Conservation (phyloP, 129 eudicot species). For the Dittrichia graveolens region DNA sequence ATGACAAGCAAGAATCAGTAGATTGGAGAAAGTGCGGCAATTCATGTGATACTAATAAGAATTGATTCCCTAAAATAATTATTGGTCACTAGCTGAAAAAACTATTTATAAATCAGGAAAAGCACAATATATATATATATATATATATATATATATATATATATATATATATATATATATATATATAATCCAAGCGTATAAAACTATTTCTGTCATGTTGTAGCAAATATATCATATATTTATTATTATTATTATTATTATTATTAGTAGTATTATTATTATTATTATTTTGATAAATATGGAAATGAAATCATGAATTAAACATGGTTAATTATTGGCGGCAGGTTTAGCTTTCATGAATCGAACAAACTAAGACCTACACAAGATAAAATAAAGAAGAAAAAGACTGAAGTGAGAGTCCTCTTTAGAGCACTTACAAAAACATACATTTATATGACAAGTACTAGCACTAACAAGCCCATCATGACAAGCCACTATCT, state of each 20-base stretch:
- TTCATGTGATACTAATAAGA: constrained; percentile 25
- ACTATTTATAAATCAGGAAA: constrained; percentile 12
- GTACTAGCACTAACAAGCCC: constrained; percentile 52
- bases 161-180: too few relatives aligned
- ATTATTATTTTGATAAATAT: neutral
- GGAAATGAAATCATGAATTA: constrained; percentile 11
- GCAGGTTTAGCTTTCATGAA: constrained; percentile 25
- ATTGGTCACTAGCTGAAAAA: constrained; percentile 30
- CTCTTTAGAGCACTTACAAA: constrained; percentile 44
- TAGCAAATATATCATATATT: neutral
- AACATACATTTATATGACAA: constrained; percentile 42
- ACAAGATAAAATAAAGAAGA: constrained; percentile 27
- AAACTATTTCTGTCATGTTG: constrained; percentile 8
- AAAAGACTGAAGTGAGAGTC: constrained; percentile 39
- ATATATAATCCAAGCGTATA: constrained; percentile 1
- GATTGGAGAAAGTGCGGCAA: constrained; percentile 36
- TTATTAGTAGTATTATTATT: neutral
- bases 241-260: neutral
- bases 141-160: too few relatives aligned
- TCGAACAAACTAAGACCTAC: constrained; percentile 9
- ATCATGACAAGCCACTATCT: constrained; percentile 49
- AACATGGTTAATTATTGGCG: constrained; percentile 29
- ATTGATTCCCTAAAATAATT: constrained; percentile 30
- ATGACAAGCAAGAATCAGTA: constrained; percentile 33
- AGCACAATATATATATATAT: too few relatives aligned